Percentiles rank a stretch among this genome's conserved stretches.
Conservation (phyloP, 306 rosid species). For the Casuarina cunninghamiana region DNA sequence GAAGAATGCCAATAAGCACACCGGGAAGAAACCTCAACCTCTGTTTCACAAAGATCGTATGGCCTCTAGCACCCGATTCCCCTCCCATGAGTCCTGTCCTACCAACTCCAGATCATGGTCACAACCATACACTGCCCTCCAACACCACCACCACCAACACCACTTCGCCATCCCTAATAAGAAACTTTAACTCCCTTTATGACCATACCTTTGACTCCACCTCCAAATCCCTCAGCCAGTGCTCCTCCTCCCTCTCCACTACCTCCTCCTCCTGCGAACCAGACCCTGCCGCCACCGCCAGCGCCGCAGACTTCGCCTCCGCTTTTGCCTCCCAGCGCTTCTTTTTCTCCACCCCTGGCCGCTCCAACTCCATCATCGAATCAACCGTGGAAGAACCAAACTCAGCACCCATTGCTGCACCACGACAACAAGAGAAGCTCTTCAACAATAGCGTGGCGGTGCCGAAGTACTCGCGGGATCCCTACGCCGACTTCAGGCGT, state of each 20-base stretch:
- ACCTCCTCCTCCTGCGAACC: not conserved
- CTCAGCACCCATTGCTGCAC: not conserved
- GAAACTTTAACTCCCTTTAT: slow-evolving; percentile 87
- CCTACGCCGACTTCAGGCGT: slow-evolving; percentile 71
- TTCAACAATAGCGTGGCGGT: slow-evolving; percentile 68
- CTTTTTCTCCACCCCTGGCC: slow-evolving; percentile 91
- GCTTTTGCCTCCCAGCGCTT: slow-evolving; percentile 86
- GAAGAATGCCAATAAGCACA: slow-evolving; percentile 46
- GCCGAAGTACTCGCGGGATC: slow-evolving; percentile 78
- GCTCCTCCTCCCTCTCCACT: slow-evolving; percentile 33
- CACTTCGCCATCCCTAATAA: slow-evolving; percentile 39
- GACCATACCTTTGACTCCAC: slow-evolving; percentile 42
- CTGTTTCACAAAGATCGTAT: slow-evolving; percentile 65
- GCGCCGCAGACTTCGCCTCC: slow-evolving; percentile 49
- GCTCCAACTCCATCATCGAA: slow-evolving; percentile 76
- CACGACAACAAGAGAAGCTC: slow-evolving; percentile 14
- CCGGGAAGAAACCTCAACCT: slow-evolving; percentile 48
- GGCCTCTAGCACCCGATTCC: slow-evolving; percentile 32
- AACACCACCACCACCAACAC: slow-evolving; percentile 2
- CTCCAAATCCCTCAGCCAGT: slow-evolving; percentile 30
- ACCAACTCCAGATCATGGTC: slow-evolving; percentile 27
- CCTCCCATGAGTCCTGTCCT: slow-evolving; percentile 28
- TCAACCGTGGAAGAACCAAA: slow-evolving; percentile 29
- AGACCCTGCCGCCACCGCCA: slow-evolving; percentile 19
- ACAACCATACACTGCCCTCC: slow-evolving; percentile 26